A percentile compares a stretch with the other conserved stretches of the same genome.
Evolutionary conservation across 495 filamentous ascomycete species (phyloP).

Genomic region (Neurospora tetrasperma): DNA sequence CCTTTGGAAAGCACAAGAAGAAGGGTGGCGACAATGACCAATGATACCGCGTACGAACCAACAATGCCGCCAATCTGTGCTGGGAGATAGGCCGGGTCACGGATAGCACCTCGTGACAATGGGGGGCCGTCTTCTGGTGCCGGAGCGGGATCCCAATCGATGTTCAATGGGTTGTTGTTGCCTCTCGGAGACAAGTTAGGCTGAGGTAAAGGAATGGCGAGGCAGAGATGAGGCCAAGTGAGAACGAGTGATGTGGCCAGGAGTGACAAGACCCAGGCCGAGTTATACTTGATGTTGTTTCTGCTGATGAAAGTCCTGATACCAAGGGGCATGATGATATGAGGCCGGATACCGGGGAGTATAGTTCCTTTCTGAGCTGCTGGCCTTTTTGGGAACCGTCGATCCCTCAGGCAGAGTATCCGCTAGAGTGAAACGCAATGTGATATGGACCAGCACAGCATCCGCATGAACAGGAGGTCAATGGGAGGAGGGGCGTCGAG

Average conservation of each 20-base stretch:
- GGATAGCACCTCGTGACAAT: slow-evolving; percentile 40
- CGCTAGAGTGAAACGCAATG: slow-evolving; percentile 36
- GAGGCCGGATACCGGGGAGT: slow-evolving; percentile 8
- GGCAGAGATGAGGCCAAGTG: slow-evolving; percentile 21
- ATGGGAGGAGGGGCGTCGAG: slow-evolving; percentile 9
- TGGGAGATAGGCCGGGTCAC: slow-evolving; percentile 54
- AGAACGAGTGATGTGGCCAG: slow-evolving; percentile 23
- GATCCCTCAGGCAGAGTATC: slow-evolving; percentile 25
- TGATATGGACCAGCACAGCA: slow-evolving; percentile 30
- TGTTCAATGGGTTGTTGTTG: slow-evolving; percentile 34
- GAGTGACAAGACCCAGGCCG: slow-evolving; percentile 15
- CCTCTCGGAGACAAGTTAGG: slow-evolving; percentile 24
- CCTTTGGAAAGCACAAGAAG: slow-evolving; percentile 44
- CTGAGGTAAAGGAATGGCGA: slow-evolving; percentile 14
- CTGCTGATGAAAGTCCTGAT: slow-evolving; percentile 1
- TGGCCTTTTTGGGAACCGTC: slow-evolving; percentile 7
- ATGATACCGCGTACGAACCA: slow-evolving; percentile 64
- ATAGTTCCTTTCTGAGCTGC: slow-evolving; percentile 3
- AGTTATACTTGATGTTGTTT: slow-evolving; percentile 16
- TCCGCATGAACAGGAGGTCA: slow-evolving; percentile 21
- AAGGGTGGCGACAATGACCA: slow-evolving; percentile 54
- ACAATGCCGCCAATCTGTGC: slow-evolving; percentile 70
- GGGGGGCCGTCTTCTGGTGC: slow-evolving; percentile 49
- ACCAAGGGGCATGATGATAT: slow-evolving; percentile 24
- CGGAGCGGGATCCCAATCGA: slow-evolving; percentile 47